Base-by-base conservation (phyloP, 208 protist species). In the Wallacemonas rigidus region DNA sequence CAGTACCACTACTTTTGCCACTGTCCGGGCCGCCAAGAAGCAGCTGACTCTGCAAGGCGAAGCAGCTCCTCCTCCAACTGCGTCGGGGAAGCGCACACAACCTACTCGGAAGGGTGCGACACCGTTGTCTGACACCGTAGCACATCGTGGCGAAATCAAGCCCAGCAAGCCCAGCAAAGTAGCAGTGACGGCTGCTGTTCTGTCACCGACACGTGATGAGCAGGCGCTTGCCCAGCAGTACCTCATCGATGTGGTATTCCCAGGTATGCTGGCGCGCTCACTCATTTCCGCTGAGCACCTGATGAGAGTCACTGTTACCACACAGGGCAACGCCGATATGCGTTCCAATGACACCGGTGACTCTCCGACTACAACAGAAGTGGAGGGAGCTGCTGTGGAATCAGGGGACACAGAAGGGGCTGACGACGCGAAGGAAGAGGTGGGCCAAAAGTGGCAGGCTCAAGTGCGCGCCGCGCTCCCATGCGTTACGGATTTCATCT, bases 401-500 rank as follows among this genome's bases (percentile, higher is more conserved):
- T 8, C 6, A 17, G 54, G 15, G 6, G 54, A 58, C 12, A 58
- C 54, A 35, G 56, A 62, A 38, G 17, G 36, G 35, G 17, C 36
- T 43, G 56, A 11, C 36, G 36, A 62, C 17, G 2, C 38, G 54
- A 12, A 7, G 12, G 54, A 12, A 26, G 26, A 26, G 26, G 26
- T 26, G 26, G 26, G 26, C 26, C 26, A 26, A 26, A 26, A 26
- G 54, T 58, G 54, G 54, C 54, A 58, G 17, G 54, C n/a, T 8
- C 15, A 58, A 35, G 57, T 71, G 14, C 47, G 71, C 35, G 60
- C 71, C 1, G 71, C 61, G 2, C 45, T 85, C 4, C 76, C 75
- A 26, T 85, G 80, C 35, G 75, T 81, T 35, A 70, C 72, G 45
- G 57, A 78, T 72, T 81, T 81, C 39, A 80, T 85, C 15, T 5